phyloP scores from a whole-genome alignment of 2,329 filamentous ascomycete genomes.

The Aschersonia sp. region DNA sequence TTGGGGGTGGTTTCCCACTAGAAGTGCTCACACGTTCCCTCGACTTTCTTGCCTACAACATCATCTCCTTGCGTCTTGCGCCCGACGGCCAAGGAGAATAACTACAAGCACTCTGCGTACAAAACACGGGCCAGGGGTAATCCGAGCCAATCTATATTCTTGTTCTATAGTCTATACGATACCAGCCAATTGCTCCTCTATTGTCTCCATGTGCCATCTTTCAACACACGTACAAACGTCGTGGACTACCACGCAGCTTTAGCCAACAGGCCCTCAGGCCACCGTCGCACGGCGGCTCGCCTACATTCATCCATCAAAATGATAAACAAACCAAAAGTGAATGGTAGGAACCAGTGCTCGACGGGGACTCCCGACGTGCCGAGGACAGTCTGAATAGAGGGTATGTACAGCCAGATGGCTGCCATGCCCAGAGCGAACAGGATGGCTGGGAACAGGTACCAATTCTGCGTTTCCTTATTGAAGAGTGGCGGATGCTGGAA shows the following conservation, averaged over 20 bases:
- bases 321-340: slow-evolving; percentile 47
- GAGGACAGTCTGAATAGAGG: slow-evolving; percentile 44
- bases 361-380: slow-evolving; percentile 49
- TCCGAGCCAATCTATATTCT: no score
- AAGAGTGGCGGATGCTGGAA: slow-evolving; percentile 59
- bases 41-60: neutral
- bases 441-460: slow-evolving; percentile 56
- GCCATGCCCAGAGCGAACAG: slow-evolving; percentile 53
- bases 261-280: slow-evolving; percentile 40
- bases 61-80: neutral
- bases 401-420: slow-evolving; percentile 57
- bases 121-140: no score
- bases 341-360: slow-evolving; percentile 64
- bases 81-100: no score
- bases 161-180: no score
- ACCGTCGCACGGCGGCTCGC: slow-evolving; percentile 46
- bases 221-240: neutral
- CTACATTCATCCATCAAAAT: slow-evolving; percentile 51
- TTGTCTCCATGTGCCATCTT: neutral
- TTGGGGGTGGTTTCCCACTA: no score
- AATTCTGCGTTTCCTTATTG: slow-evolving; percentile 50
- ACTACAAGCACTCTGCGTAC: no score
- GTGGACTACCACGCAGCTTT: slow-evolving; percentile 38
- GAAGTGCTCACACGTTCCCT: neutral
- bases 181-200: no score